Evolutionary conservation across 176 grass and related monocot species (phyloP), one percentile per base, ranked within the genome.

Genomic region (Oryza brachyantha): DNA sequence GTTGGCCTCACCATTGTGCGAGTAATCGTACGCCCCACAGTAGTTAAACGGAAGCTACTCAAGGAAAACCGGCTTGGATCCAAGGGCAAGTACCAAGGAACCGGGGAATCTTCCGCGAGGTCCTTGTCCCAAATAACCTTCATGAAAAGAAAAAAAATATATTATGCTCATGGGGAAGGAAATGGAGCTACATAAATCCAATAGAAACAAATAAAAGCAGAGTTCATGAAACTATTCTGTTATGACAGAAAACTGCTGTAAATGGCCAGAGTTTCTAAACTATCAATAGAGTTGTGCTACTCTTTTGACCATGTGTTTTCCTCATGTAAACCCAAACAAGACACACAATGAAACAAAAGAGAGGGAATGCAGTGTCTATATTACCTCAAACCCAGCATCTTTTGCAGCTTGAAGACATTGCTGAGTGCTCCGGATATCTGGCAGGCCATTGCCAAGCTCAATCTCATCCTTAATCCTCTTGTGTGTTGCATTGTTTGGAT

Each of bases 381-480:
- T 84, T 87, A 93, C 96, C 88, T 99, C 92, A 85, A 99, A 99
- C 16, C 96, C 96, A 64, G 92, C 86, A 75, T 92, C 89, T 73
- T 93, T 96, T 68, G 88, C 83, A 74, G 96, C 96, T 55, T 99
- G 91, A 77, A 99, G 88, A 75, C 96, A 99, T 75, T 99, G 90
- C 37, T 10, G 64, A 69, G 88, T 94, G 59, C 86, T 98, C 80
- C 92, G 83, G 39, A 98, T 79, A 91, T 94, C 92, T 71, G 96
- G 92, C 70, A 98, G 90, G 2, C 92, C 96, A 84, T 91, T 91
- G 12, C 96, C 96, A 12, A 98, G 89, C 79, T 98, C 96, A 69
- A 98, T 81, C 77, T 94, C 90, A 68, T 93, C 87, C 78, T 98
- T 98, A 5, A 87, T 93, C 82, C 74, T 94, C 76, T 93, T 86